These are phyloP conservation scores for Tetrapyrgos nigripes DNA, from an alignment of 1,284 basidiomycete genomes.

Conservation along the genomic window DNA sequence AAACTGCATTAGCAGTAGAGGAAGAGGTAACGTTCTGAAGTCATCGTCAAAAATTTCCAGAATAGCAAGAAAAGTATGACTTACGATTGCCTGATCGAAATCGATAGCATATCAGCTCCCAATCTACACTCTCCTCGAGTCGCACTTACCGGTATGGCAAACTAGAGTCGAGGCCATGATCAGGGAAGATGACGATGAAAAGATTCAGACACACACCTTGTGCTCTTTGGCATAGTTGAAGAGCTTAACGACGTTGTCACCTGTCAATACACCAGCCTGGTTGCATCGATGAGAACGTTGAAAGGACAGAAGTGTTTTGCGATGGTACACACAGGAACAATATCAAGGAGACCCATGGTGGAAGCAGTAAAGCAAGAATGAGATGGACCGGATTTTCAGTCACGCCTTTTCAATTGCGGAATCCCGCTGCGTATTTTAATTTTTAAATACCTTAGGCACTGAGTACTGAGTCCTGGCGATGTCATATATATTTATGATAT, in stretches of 20 bases:
- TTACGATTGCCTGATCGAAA: constrained; percentile 69
- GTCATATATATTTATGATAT: too few species aligned
- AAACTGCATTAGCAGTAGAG: constrained; percentile 85
- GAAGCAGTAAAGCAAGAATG: constrained; percentile 17
- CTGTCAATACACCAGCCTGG: constrained; percentile 87
- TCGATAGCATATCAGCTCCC: background rate
- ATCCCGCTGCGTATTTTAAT: too few species aligned
- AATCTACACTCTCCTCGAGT: background rate
- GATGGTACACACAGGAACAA: constrained; percentile 64
- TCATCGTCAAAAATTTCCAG: background rate
- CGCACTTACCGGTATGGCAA: constrained; percentile 83
- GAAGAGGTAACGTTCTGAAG: constrained; percentile 85
- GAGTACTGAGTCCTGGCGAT: too few species aligned
- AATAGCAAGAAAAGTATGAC: constrained; percentile 34
- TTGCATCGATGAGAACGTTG: background rate
- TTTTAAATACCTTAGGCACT: too few species aligned
- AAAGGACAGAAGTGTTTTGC: background rate
- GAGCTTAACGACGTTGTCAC: constrained; percentile 87
- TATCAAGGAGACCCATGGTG: constrained; percentile 72
- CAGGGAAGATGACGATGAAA: background rate
- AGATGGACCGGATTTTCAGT: background rate
- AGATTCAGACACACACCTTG: constrained; percentile 59
- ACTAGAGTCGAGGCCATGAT: constrained; percentile 49
- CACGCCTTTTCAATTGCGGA: background rate
- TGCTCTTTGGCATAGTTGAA: constrained; percentile 88